Evolutionary conservation across 495 filamentous ascomycete species (phyloP), one percentile per base, ranked within the genome.

Genomic region (Trichoderma erinaceum): DNA sequence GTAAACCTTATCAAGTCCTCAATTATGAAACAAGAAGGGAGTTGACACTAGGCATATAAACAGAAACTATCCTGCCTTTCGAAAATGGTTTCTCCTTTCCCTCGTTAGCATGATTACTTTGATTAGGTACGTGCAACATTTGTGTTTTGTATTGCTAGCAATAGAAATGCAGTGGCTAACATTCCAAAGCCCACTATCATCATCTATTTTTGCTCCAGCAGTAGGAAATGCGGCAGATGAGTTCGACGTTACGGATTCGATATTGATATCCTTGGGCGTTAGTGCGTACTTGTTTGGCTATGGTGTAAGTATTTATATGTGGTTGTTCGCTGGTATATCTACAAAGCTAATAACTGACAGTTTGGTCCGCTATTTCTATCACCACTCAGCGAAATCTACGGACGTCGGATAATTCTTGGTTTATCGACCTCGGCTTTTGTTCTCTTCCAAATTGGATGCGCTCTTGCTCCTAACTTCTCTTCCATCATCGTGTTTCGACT

Each of bases 341-440:
- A 21, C 4, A 11, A 0, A 52, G n/a, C 48, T 52, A 21, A 52
- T 21, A 23, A 7, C 7, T 7, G n/a, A 52, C 7, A 61, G 56
- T 61, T 32, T 16, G 80, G 80, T 1, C 80, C 80, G 7, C 66
- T 82, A 2, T 82, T 91, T 58, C 76, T 91, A 1, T 88, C 87
- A 0, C 91, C 91, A 0, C 76, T 93, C 8, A 88, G 84, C 13
- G 90, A 95, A 74, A 87, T 92, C 18, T 92, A 90, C 69, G 91
- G 91, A 0, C 82, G 91, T 3, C 77, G 84, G 0, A 78, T 81
- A 7, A 82, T 92, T 13, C 77, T 92, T 27, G 85, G 86, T 32
- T 73, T 79, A 3, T 77, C 86, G 10, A 92, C 92, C 67, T 64
- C 85, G 7, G 87, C 91, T 68, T 96, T 90, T 70, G 80, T 88